A percentile compares a stretch with the other conserved stretches of the same genome.
These are phyloP conservation scores for Rhodotorula sp. DNA, from an alignment of 1,284 basidiomycete species.

Conservation along the genomic window DNA sequence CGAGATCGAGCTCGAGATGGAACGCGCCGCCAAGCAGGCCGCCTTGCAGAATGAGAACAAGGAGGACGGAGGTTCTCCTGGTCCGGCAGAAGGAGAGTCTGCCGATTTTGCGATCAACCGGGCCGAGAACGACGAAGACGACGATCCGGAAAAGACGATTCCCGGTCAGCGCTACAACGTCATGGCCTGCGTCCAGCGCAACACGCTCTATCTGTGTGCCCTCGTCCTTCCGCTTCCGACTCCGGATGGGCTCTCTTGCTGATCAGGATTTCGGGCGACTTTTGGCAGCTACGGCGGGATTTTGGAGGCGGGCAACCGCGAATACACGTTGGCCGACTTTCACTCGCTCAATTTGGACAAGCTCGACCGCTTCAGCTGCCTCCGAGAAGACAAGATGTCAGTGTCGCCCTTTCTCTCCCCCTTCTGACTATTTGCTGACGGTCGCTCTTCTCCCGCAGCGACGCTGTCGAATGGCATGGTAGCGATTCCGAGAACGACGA, in stretches of 20 bases:
- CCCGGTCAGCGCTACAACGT: slow-evolving; percentile 85
- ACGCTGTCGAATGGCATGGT: slow-evolving; percentile 33
- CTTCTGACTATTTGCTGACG: neutral
- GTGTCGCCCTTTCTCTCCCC: slow-evolving; percentile 46
- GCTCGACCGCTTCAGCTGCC: slow-evolving; percentile 68
- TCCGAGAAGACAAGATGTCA: slow-evolving; percentile 64
- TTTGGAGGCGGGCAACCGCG: slow-evolving; percentile 71
- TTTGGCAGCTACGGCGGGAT: slow-evolving; percentile 75
- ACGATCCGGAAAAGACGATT: slow-evolving; percentile 68
- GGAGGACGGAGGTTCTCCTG: neutral
- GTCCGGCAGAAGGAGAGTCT: neutral
- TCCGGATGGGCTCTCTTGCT: slow-evolving; percentile 1
- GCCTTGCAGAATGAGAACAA: neutral
- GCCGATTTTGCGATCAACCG: slow-evolving; percentile 28
- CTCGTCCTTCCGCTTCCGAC: neutral
- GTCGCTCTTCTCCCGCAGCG: neutral
- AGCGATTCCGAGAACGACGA: slow-evolving; percentile 52
- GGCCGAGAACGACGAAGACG: slow-evolving; percentile 55
- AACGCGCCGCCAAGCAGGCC: slow-evolving; percentile 1
- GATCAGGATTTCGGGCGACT: neutral
- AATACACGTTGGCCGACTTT: slow-evolving; percentile 85
- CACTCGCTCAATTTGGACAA: slow-evolving; percentile 74
- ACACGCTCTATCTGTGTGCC: slow-evolving; percentile 79
- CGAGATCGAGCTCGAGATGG: slow-evolving; percentile 9
- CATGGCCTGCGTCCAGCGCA: slow-evolving; percentile 82